Conservation (phyloP, 176 grass and related monocot species). For the Cenchrus purpureus region DNA sequence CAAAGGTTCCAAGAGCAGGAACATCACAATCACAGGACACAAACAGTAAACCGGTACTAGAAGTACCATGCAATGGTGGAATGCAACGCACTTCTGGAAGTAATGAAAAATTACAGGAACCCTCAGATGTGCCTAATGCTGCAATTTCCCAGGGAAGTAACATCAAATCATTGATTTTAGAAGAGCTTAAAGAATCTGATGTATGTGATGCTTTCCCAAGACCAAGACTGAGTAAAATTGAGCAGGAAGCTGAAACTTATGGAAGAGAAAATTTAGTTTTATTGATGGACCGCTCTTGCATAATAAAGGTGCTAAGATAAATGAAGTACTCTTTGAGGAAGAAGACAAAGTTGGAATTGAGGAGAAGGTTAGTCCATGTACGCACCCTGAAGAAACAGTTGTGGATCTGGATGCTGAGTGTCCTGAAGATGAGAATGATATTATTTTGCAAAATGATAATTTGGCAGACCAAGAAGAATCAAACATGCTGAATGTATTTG, state of each 20-base stretch:
- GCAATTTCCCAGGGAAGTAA: slow-evolving; percentile 28
- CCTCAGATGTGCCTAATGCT: slow-evolving; percentile 37
- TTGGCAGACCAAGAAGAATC: slow-evolving; percentile 36
- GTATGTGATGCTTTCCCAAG: slow-evolving; percentile 26
- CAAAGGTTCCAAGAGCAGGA: slow-evolving; percentile 32
- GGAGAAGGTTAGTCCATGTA: slow-evolving; percentile 20
- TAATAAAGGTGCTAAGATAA: slow-evolving; percentile 32
- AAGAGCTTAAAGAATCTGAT: slow-evolving; percentile 48
- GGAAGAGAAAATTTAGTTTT: slow-evolving; percentile 54
- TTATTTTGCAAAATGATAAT: slow-evolving; percentile 31
- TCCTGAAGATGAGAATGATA: slow-evolving; percentile 27
- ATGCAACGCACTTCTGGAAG: slow-evolving; percentile 14
- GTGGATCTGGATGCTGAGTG: slow-evolving; percentile 40
- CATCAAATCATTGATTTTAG: slow-evolving; percentile 51
- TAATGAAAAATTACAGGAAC: slow-evolving; percentile 43
- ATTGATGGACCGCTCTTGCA: slow-evolving; percentile 29
- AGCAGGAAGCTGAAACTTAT: slow-evolving; percentile 36
- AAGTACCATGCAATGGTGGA: slow-evolving; percentile 26
- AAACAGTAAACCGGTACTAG: slow-evolving; percentile 37
- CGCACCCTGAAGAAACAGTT: slow-evolving; percentile 31
- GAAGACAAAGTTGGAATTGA: slow-evolving; percentile 34
- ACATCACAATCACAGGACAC: slow-evolving; percentile 29
- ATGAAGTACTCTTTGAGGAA: slow-evolving; percentile 29
- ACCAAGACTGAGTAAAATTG: slow-evolving; percentile 19
- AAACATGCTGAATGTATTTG: slow-evolving; percentile 42